These are phyloP conservation scores for Russula sp. DNA, from an alignment of 768 basidiomycete genomes.

Conservation along the genomic window DNA sequence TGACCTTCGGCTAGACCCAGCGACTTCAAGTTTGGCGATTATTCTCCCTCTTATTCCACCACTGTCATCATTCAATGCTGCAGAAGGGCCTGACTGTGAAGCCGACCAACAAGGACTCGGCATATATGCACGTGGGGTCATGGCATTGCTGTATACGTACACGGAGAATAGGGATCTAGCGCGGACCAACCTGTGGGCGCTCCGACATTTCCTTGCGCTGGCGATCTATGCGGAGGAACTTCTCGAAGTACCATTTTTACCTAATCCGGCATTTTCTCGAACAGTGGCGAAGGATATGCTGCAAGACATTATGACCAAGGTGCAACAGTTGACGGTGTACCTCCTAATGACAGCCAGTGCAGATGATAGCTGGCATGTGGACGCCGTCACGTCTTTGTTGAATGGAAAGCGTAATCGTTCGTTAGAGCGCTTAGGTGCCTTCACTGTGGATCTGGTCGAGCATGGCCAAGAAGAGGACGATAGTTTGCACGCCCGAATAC, in stretches of 20 bases:
- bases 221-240: slow-evolving; percentile 57
- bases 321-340: slow-evolving; percentile 54
- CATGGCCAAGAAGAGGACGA: slow-evolving; percentile 35
- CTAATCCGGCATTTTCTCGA: slow-evolving; percentile 42
- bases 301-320: slow-evolving; percentile 37
- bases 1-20: slow-evolving; percentile 38
- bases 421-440: slow-evolving; percentile 26
- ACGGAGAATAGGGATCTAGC: slow-evolving; percentile 53
- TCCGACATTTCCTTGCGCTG: slow-evolving; percentile 64
- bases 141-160: slow-evolving; percentile 49
- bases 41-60: slow-evolving; percentile 54
- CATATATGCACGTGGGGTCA: slow-evolving; percentile 54
- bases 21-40: slow-evolving; percentile 50
- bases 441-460: slow-evolving; percentile 31
- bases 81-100: slow-evolving; percentile 9
- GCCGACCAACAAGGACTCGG: slow-evolving; percentile 50
- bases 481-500: slow-evolving; percentile 48
- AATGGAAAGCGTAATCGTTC: slow-evolving; percentile 22
- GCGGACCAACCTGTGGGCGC: slow-evolving; percentile 51
- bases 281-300: slow-evolving; percentile 31
- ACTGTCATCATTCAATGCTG: slow-evolving; percentile 23
- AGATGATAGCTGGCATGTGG: slow-evolving; percentile 45
- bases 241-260: slow-evolving; percentile 41
- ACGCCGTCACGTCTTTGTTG: slow-evolving; percentile 33
- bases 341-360: slow-evolving; percentile 40